Percentiles rank a stretch among this genome's conserved stretches.
Conservation (phyloP, 805 yeast species). For the Zygotorulaspora chibaensis region DNA sequence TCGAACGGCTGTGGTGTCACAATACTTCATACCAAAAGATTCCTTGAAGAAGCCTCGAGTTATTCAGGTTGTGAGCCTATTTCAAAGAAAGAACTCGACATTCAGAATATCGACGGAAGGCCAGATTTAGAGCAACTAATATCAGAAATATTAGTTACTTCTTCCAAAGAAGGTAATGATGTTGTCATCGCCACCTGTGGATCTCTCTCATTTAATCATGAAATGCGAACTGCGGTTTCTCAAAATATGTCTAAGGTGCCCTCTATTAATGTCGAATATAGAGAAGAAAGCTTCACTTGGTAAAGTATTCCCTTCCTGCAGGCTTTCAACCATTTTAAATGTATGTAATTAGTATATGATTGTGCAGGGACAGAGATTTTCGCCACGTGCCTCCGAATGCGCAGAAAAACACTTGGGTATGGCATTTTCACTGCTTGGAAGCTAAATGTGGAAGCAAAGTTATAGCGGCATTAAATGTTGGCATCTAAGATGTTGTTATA, state of each 20-base stretch:
- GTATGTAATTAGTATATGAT: no score
- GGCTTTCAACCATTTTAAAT: no score
- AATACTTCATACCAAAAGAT: slow-evolving; percentile 12
- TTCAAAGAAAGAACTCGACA: slow-evolving; percentile 2
- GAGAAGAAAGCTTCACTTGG: slow-evolving; percentile 37
- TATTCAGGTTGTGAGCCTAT: slow-evolving; percentile 5
- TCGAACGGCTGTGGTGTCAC: slow-evolving; percentile 29
- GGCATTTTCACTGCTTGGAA: no score
- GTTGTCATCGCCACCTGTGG: slow-evolving; percentile 61
- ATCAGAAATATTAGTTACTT: slow-evolving; percentile 28
- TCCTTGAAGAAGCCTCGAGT: slow-evolving; percentile 4
- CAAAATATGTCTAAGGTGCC: slow-evolving; percentile 32
- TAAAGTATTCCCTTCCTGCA: no score
- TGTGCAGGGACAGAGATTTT: no score
- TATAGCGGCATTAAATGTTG: no score
- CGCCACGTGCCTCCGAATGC: no score
- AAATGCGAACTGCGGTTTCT: slow-evolving; percentile 46
- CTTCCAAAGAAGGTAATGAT: slow-evolving; percentile 40
- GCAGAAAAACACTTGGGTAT: no score
- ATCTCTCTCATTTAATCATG: slow-evolving; percentile 55
- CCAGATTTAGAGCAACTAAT: slow-evolving; percentile 45
- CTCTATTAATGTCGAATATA: slow-evolving; percentile 29
- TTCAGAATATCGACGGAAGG: slow-evolving; percentile 37
- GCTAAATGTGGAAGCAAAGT: no score
- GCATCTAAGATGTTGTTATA: no score